phyloP scores from a whole-genome alignment of 495 filamentous ascomycete species.

The Umbilicaria muhlenbergii region DNA sequence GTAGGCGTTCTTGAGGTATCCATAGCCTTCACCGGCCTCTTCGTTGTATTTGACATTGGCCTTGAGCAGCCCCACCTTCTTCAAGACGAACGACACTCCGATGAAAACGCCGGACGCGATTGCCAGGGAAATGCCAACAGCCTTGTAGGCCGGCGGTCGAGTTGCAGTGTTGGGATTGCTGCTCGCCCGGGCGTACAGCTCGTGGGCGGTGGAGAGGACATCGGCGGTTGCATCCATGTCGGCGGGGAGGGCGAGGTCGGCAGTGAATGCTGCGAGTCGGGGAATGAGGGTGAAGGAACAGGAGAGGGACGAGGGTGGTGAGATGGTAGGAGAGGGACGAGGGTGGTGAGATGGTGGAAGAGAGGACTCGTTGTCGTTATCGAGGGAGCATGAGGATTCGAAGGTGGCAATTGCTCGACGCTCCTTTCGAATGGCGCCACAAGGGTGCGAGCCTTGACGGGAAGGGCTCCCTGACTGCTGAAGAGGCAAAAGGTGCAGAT shows the following conservation, averaged over 20 bases:
- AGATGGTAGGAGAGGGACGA: neutral
- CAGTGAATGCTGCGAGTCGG: conserved; percentile 8
- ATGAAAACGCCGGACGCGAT: conserved; percentile 87
- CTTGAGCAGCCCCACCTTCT: conserved; percentile 79
- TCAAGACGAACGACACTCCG: conserved; percentile 86
- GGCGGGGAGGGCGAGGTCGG: neutral
- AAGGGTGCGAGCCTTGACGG: too few species aligned
- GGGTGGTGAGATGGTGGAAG: neutral
- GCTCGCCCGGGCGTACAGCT: conserved; percentile 31
- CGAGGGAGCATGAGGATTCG: too few species aligned
- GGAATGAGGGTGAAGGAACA: too few species aligned
- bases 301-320: neutral
- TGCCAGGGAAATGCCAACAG: conserved; percentile 73
- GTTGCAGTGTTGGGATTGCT: conserved; percentile 3
- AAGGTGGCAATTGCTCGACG: too few species aligned
- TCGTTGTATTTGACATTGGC: conserved; percentile 96
- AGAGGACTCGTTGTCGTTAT: too few species aligned
- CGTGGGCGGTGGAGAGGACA: conserved; percentile 26
- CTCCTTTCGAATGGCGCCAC: too few species aligned
- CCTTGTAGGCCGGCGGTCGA: conserved; percentile 59
- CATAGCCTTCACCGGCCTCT: conserved; percentile 91
- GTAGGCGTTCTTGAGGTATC: conserved; percentile 87
- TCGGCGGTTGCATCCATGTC: conserved; percentile 33
- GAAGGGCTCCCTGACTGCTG: too few species aligned
- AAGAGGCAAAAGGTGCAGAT: too few species aligned